phyloP scores from a whole-genome alignment of 1,284 basidiomycete genomes.

The Heterobasidion irregulare region DNA sequence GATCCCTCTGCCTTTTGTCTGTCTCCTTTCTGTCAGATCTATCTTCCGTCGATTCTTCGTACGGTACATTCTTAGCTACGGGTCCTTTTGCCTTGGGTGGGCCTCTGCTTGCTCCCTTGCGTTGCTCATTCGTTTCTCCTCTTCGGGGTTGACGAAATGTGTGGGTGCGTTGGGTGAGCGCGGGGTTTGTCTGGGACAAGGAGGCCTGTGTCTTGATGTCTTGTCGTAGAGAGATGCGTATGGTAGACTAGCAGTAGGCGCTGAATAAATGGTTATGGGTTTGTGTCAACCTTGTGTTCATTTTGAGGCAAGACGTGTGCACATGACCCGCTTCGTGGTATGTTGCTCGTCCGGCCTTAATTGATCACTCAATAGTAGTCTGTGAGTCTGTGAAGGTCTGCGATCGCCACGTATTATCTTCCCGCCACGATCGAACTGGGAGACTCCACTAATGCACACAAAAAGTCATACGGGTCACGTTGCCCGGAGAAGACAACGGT shows the following conservation, averaged over 20 bases:
- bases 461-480: no score
- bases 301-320: not conserved
- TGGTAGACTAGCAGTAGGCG: not conserved
- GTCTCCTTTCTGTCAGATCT: not conserved
- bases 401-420: not conserved
- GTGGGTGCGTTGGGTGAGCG: slow-evolving; percentile 28
- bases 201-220: not conserved
- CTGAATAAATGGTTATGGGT: not conserved
- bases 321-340: not conserved
- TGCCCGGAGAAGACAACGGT: no score
- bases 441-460: no score
- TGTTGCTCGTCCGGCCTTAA: not conserved
- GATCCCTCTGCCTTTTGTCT: slow-evolving; percentile 2
- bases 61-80: slow-evolving; percentile 2
- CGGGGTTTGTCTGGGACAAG: slow-evolving; percentile 7
- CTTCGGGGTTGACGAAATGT: slow-evolving; percentile 30
- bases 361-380: not conserved
- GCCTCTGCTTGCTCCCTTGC: slow-evolving; percentile 14
- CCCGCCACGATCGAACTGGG: not conserved
- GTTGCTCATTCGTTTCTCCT: slow-evolving; percentile 24
- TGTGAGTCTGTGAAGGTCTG: no score
- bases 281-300: not conserved
- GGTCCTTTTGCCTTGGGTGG: slow-evolving; percentile 15
- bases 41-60: slow-evolving; percentile 5
- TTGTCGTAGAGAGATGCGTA: not conserved